Evolutionary conservation across 1,284 basidiomycete species (phyloP).

Genomic region (Ustilago xerochloae): DNA sequence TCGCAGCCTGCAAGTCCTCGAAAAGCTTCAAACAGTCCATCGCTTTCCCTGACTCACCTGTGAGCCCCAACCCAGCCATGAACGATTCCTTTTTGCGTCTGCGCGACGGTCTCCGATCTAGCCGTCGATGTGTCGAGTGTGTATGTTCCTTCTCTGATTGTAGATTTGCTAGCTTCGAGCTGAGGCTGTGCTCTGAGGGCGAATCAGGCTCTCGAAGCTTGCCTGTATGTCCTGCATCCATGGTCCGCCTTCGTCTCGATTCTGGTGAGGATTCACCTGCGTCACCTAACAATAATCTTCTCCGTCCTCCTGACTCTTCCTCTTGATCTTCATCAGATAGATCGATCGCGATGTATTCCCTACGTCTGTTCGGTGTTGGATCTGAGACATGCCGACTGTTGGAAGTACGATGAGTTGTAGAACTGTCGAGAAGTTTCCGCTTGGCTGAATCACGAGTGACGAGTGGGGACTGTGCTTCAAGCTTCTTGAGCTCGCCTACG

Average conservation of each 20-base stretch:
- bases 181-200: conserved; percentile 9
- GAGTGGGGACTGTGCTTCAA: conserved; percentile 36
- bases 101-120: conserved; percentile 31
- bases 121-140: conserved; percentile 10
- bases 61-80: conserved; percentile 37
- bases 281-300: conserved; percentile 33
- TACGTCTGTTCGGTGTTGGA: conserved; percentile 12
- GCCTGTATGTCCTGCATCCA: conserved; percentile 42
- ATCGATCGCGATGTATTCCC: conserved; percentile 14
- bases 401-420: not conserved
- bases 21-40: conserved; percentile 44
- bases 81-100: conserved; percentile 43
- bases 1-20: conserved; percentile 42
- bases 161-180: not conserved
- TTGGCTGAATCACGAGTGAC: conserved; percentile 24
- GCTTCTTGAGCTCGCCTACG: conserved; percentile 44
- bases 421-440: conserved; percentile 15
- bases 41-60: conserved; percentile 13
- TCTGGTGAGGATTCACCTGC: conserved; percentile 40
- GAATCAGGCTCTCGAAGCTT: conserved; percentile 18
- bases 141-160: conserved; percentile 5
- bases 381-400: conserved; percentile 20
- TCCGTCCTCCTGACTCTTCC: conserved; percentile 4
- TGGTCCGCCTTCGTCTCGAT: conserved; percentile 31
- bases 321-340: conserved; percentile 29